A percentile compares a stretch with the other conserved stretches of the same genome.
Evolutionary conservation across 129 eudicot species (phyloP).

Genomic region (Artemisia tridentata): DNA sequence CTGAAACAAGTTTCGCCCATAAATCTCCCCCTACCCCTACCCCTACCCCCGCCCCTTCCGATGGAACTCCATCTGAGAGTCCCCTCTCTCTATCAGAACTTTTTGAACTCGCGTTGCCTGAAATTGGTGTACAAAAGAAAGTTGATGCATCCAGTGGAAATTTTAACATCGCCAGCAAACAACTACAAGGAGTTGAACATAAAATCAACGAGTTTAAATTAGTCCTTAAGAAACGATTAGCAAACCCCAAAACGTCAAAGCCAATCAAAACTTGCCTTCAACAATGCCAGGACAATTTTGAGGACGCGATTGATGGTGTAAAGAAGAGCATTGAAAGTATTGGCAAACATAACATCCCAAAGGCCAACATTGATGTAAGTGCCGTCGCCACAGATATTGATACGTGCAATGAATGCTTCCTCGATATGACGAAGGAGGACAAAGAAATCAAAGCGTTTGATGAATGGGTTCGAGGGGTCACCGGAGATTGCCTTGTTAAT

Average conservation of each 20-base stretch:
- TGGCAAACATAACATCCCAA: conserved; percentile 16
- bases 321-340: conserved; percentile 29
- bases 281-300: conserved; percentile 37
- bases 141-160: conserved; percentile 5
- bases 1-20: neutral
- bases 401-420: conserved; percentile 37
- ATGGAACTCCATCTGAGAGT: neutral
- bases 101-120: conserved; percentile 20
- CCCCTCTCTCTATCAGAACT: conserved; percentile 23
- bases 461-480: conserved; percentile 43
- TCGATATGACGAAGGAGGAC: conserved; percentile 32
- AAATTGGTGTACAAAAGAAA: conserved; percentile 21
- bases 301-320: conserved; percentile 35
- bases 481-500: conserved; percentile 34
- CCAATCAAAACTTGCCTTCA: conserved; percentile 23
- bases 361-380: conserved; percentile 39
- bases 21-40: neutral
- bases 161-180: conserved; percentile 31
- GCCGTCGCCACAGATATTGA: conserved; percentile 31
- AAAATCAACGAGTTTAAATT: conserved; percentile 24
- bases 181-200: conserved; percentile 24
- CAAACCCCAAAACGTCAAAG: conserved; percentile 23
- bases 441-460: conserved; percentile 37
- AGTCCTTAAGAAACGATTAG: conserved; percentile 24
- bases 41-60: neutral